Evolutionary conservation across 1,139 yeast species (phyloP), one percentile per base, ranked within the genome.

Genomic region (Lodderomyces parapsilosis): DNA sequence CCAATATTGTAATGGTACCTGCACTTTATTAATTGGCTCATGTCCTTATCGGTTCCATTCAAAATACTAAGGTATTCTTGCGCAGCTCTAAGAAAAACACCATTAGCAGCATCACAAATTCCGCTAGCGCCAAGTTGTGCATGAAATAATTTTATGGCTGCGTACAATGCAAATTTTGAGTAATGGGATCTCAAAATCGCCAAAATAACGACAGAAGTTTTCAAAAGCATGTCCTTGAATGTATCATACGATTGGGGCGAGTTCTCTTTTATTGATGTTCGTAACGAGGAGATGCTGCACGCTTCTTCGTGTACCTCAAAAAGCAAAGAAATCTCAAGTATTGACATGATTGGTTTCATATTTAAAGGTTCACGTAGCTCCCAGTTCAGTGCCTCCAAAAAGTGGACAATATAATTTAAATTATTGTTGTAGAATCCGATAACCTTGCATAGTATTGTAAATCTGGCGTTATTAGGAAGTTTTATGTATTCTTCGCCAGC

Each of bases 21-120:
- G 59, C 99, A 93, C 49, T 81, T 75, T 18, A 93, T 66, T 27
- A 89, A 72, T 55, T 93, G 98, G 8, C 87, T 68, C 42, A 88
- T 61, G 43, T 90, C 89, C 36, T 72, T 66, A 47, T 84, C 83
- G 19, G 46, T 45, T 3, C 43, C 39, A 55, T 76, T 65, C 7
- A 73, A 65, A 22, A 76, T 63, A 1, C 66, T 55, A 5, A 81
- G 65, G 20, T 89, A 63, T 14, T 70, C 70, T 51, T 89, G 85
- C 1, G 84, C 68, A 36, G 86, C 63, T 24, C 71, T 71, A 38
- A 93, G 66, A 49, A 90, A 82, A 4, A 71, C 59, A 0, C 96
- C 94, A 33, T 74, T 60, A 0, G 83, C 75, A 6, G 80, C 63
- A 43, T 81, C 84, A 65, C 99, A 93, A 45, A 85, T 76, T 7